Percentiles rank a stretch among this genome's conserved stretches.
These are phyloP conservation scores for Kregervanrija delftensis DNA, from an alignment of 805 yeast genomes.

Conservation along the genomic window DNA sequence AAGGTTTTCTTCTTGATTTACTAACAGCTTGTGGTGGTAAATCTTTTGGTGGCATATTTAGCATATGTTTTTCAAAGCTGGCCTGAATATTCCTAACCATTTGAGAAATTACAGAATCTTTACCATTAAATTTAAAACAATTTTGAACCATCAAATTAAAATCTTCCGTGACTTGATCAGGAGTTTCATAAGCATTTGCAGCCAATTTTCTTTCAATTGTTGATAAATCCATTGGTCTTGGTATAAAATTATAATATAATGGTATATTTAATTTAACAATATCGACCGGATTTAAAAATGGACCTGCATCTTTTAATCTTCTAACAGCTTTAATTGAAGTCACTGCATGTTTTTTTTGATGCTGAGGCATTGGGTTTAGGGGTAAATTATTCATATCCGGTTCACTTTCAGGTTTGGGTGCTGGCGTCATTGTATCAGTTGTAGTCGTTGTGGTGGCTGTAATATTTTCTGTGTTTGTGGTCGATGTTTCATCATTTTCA, in stretches of 20 bases:
- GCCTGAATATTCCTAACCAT: conserved; percentile 92
- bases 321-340: conserved; percentile 81
- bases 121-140: conserved; percentile 82
- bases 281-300: conserved; percentile 88
- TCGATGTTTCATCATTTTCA: too few species aligned
- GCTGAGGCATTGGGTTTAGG: conserved; percentile 62
- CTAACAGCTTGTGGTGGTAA: conserved; percentile 17
- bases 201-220: conserved; percentile 80
- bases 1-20: conserved; percentile 15
- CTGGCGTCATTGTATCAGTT: conserved; percentile 41
- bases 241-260: conserved; percentile 74
- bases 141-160: conserved; percentile 79
- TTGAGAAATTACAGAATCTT: conserved; percentile 71
- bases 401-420: conserved; percentile 68
- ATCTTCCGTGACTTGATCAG: conserved; percentile 65
- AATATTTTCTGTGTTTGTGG: too few species aligned
- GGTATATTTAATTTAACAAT: conserved; percentile 84
- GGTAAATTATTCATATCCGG: conserved; percentile 71
- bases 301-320: conserved; percentile 86
- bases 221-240: conserved; percentile 87
- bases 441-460: conserved; percentile 1
- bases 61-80: conserved; percentile 86
- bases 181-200: conserved; percentile 63
- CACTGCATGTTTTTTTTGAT: conserved; percentile 74
- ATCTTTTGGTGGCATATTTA: conserved; percentile 76